A percentile compares a stretch with the other conserved stretches of the same genome.
Conservation (phyloP, 371 early-diverging fungal species). For the Mucor saturninus region DNA sequence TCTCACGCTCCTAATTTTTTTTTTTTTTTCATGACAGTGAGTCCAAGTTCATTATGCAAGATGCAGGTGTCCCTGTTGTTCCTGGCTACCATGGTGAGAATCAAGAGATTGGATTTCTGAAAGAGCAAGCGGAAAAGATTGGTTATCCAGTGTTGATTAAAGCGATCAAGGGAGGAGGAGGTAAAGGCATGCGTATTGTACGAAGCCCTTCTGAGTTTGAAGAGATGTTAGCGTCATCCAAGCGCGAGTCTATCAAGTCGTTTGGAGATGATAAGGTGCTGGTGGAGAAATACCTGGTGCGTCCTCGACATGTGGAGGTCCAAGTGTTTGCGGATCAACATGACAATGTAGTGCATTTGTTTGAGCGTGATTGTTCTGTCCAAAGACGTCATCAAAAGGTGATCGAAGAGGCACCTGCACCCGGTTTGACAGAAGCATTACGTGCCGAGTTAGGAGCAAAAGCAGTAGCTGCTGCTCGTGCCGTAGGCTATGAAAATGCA, state of each 20-base stretch:
- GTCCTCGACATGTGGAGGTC: conserved; percentile 95
- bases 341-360: conserved; percentile 90
- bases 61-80: conserved; percentile 89
- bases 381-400: conserved; percentile 98
- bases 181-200: conserved; percentile 96
- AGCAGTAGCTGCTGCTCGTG: conserved; percentile 93
- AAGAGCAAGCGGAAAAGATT: conserved; percentile 79
- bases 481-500: conserved; percentile 91
- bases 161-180: conserved; percentile 97
- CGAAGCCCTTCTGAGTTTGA: conserved; percentile 77
- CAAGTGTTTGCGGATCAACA: conserved; percentile 94
- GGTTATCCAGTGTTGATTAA: conserved; percentile 96
- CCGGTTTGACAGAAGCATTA: conserved; percentile 74
- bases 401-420: conserved; percentile 86
- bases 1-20: conserved; percentile 12
- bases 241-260: conserved; percentile 86
- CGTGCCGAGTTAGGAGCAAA: conserved; percentile 83
- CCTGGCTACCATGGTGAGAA: conserved; percentile 96
- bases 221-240: conserved; percentile 83
- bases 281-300: conserved; percentile 88
- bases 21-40: conserved; percentile 54
- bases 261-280: conserved; percentile 92
- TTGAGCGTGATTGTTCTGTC: conserved; percentile 97
- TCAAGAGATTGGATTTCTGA: conserved; percentile 78
- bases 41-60: conserved; percentile 90